Base-by-base conservation (phyloP, 2,329 filamentous ascomycete genomes). In the Epichloe uncinata region DNA sequence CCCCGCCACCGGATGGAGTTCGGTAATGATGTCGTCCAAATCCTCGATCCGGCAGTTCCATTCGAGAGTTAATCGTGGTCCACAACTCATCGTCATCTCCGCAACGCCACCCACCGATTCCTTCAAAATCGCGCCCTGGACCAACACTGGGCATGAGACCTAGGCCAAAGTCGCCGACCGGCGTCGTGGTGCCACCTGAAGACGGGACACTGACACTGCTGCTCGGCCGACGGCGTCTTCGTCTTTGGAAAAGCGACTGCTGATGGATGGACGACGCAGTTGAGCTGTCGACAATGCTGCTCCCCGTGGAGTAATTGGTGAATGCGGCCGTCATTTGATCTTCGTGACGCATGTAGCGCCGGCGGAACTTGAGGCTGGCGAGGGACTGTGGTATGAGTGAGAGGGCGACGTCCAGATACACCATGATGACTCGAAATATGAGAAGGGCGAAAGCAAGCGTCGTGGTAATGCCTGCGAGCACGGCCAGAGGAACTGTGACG, bases 401-500 rank as follows among this genome's bases (percentile, higher is more conserved):
- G 18, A 79, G 63, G 42, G 71, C 74, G 47, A 85, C 69, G 58
- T 85, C 80, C 53, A 83, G 65, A 59, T 84, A 85, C 50, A 84
- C 74, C 47, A 83, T 60, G 43, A 75, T 67, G 22, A 82, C 74
- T 22, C 81, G 74, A 54, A 82, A 65, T 58, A 78, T 72, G 45
- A 86, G 73, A 36, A 83, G 70, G 37, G 75, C 69, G 55, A 82
- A 77, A 38, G 82, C 79, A 45, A 84, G 56, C 4, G 72, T 73
- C 49, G 81, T 80, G 34, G 82, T 85, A 54, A 84, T 66, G 54
- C 73, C 75, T 48, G 82, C 82, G 49, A 81, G 75, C 46, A 84
- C 60, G 56, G 78, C 73, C 48, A 85, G 71, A 8, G 82, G 82
- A 12, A 84, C 66, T 20, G 80, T 81, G 58, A 82, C 69, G 54